Conservation (phyloP, 345 rosid species). For the Hibiscus mutabilis region DNA sequence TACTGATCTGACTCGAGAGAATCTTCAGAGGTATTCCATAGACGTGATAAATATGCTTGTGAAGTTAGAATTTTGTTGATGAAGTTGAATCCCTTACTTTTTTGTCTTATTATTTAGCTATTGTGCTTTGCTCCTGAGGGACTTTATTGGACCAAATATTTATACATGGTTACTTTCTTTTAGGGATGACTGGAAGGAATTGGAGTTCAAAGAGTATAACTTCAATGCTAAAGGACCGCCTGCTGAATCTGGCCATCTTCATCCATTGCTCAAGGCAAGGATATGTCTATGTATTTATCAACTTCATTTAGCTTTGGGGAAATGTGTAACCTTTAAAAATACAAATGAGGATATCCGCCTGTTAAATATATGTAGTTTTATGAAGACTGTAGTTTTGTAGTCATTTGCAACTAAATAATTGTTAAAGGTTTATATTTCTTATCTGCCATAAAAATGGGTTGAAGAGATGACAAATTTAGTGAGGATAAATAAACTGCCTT, state of each 20-base stretch:
- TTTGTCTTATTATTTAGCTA: background rate
- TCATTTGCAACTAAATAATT: background rate
- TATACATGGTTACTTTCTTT: slow-evolving; percentile 11
- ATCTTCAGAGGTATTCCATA: slow-evolving; percentile 57
- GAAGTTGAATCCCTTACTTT: background rate
- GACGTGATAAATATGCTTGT: background rate
- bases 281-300: background rate
- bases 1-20: slow-evolving; percentile 87
- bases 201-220: slow-evolving; percentile 89
- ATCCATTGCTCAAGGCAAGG: slow-evolving; percentile 86
- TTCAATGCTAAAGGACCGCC: slow-evolving; percentile 86
- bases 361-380: background rate
- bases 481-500: background rate
- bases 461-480: background rate
- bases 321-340: slow-evolving; percentile 1
- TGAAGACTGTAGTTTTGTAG: background rate
- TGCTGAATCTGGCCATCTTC: slow-evolving; percentile 82
- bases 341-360: background rate
- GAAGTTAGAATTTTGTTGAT: background rate
- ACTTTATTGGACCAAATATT: background rate
- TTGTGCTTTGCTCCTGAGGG: background rate
- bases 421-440: background rate
- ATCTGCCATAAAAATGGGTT: background rate
- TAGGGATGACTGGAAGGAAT: slow-evolving; percentile 83
- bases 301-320: background rate